Evolutionary conservation across 1,284 basidiomycete species (phyloP).

Genomic region (Papiliotrema terrestris): DNA sequence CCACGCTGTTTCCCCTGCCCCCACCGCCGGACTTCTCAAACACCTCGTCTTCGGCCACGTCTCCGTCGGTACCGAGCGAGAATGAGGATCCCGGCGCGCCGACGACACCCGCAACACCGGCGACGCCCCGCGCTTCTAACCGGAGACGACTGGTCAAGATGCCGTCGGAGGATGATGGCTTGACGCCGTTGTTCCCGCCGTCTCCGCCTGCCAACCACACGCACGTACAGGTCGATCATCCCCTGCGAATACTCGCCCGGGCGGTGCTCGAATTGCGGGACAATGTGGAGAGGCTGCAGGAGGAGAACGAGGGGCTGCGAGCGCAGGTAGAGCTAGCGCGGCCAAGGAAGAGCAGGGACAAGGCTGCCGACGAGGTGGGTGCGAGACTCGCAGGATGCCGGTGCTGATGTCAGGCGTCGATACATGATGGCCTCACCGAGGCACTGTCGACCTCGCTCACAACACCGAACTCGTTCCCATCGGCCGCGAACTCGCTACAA

Average conservation of each 20-base stretch:
- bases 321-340: not conserved
- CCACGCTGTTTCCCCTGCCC: not conserved
- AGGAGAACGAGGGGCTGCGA: constrained; percentile 32
- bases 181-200: constrained; percentile 36
- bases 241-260: constrained; percentile 30
- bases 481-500: not conserved
- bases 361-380: constrained; percentile 25
- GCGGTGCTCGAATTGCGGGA: constrained; percentile 40
- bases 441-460: constrained; percentile 37
- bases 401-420: constrained; percentile 14
- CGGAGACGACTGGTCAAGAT: not conserved
- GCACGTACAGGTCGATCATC: constrained; percentile 22
- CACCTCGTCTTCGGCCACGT: not conserved
- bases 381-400: not conserved
- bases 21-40: not conserved
- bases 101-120: not conserved
- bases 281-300: constrained; percentile 24
- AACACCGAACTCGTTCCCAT: constrained; percentile 4
- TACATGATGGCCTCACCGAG: constrained; percentile 36
- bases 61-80: not conserved
- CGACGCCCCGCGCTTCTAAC: constrained; percentile 4
- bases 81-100: not conserved
- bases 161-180: not conserved
- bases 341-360: constrained; percentile 1
- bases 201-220: constrained; percentile 24